A percentile compares a stretch with the other conserved stretches of the same genome.
Evolutionary conservation across 352 stramenopile species (phyloP).

Genomic region (Thalassiosira sp.): DNA sequence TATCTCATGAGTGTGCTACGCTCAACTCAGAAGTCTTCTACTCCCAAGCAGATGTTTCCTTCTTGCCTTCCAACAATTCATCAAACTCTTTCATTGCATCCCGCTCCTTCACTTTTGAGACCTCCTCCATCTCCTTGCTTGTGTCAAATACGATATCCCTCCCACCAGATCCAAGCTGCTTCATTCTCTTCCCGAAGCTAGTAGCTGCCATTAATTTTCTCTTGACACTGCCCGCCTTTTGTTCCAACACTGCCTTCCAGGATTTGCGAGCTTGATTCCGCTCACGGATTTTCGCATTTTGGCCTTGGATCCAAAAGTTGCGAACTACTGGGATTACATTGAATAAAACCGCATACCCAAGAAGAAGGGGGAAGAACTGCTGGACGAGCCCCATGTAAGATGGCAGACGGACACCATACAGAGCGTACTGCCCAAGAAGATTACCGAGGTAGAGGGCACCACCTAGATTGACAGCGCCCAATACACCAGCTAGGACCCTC

Average conservation of each 20-base stretch:
- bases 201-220: slow-evolving; percentile 71
- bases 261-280: slow-evolving; percentile 64
- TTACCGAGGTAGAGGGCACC: slow-evolving; percentile 79
- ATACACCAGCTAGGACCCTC: slow-evolving; percentile 59
- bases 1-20: neutral
- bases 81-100: slow-evolving; percentile 78
- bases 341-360: slow-evolving; percentile 80
- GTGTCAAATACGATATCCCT: slow-evolving; percentile 76
- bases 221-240: slow-evolving; percentile 45
- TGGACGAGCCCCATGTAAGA: slow-evolving; percentile 74
- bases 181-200: slow-evolving; percentile 62
- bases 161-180: slow-evolving; percentile 47
- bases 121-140: slow-evolving; percentile 42
- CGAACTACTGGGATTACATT: slow-evolving; percentile 78
- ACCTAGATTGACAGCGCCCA: slow-evolving; percentile 81
- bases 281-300: slow-evolving; percentile 77
- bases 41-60: slow-evolving; percentile 39
- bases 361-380: slow-evolving; percentile 70
- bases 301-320: slow-evolving; percentile 65
- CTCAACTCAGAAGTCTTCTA: slow-evolving; percentile 15
- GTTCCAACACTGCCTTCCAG: slow-evolving; percentile 62
- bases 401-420: slow-evolving; percentile 65
- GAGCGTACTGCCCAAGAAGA: slow-evolving; percentile 62
- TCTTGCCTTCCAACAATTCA: slow-evolving; percentile 46
- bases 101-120: slow-evolving; percentile 54